Percentiles rank a stretch among this genome's conserved stretches.
phyloP scores from a whole-genome alignment of 2,329 filamentous ascomycete genomes.

The Monosporascus sp. region DNA sequence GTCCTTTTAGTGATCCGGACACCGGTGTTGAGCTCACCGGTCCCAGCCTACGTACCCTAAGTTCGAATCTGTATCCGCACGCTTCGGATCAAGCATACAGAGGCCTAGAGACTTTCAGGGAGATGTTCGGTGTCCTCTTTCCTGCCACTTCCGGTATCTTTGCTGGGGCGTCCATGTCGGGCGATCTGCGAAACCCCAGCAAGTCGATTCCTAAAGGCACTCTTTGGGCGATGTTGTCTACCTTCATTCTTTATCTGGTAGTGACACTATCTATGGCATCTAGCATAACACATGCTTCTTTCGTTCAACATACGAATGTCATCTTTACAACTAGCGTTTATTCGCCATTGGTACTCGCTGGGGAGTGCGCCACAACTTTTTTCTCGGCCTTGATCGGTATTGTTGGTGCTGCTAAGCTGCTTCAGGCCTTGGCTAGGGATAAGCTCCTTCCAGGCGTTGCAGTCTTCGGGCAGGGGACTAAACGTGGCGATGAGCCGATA shows the following conservation, averaged over 20 bases:
- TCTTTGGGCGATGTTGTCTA: slow-evolving; percentile 68
- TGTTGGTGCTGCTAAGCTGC: slow-evolving; percentile 76
- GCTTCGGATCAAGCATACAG: slow-evolving; percentile 56
- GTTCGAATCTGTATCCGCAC: slow-evolving; percentile 69
- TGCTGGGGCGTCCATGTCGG: slow-evolving; percentile 83
- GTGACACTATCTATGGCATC: slow-evolving; percentile 76
- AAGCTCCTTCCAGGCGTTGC: slow-evolving; percentile 70
- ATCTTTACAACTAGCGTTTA: slow-evolving; percentile 80
- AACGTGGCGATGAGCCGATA: slow-evolving; percentile 67
- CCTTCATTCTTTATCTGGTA: slow-evolving; percentile 68
- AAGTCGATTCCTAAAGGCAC: slow-evolving; percentile 83
- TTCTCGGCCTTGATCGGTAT: slow-evolving; percentile 87
- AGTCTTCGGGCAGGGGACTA: slow-evolving; percentile 69
- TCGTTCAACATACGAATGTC: slow-evolving; percentile 71
- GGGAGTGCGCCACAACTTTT: slow-evolving; percentile 76
- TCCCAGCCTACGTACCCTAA: slow-evolving; percentile 62
- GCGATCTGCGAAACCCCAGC: slow-evolving; percentile 76
- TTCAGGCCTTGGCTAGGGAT: slow-evolving; percentile 78
- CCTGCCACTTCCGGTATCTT: slow-evolving; percentile 58
- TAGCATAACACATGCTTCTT: slow-evolving; percentile 67
- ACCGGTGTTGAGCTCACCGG: slow-evolving; percentile 73
- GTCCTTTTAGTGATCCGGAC: slow-evolving; percentile 59
- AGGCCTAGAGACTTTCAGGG: slow-evolving; percentile 67
- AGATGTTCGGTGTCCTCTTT: slow-evolving; percentile 82
- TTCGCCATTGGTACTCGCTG: slow-evolving; percentile 65